Evolutionary conservation across 73 alveolate species (phyloP), one percentile per base, ranked within the genome.

Genomic region (Paramecium sonneborni): DNA sequence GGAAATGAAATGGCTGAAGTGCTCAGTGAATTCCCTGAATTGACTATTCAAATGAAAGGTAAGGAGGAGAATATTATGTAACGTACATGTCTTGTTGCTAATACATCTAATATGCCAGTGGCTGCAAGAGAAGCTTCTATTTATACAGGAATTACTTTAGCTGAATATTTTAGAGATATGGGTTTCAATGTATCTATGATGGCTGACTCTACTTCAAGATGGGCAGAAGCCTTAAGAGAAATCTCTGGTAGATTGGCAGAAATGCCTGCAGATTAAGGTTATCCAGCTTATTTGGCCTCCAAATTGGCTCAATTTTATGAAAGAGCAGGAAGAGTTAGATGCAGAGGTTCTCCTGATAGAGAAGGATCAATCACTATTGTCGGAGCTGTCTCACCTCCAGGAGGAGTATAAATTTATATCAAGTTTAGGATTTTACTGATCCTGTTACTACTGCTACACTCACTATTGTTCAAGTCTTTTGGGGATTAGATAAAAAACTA

Each of bases 221-320:
- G 99, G 99, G 99, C 99, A 26, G 99, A 98, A 93, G 99, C 99
- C 62, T 92, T 98, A 92, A 97, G 99, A 96, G 99, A 98, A 95
- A 98, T 98, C 95, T 98, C 99, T 15, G 99, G 99, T 48, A 97
- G 99, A 76, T 95, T 98, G 86, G 99, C 99, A 20, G 99, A 98
- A 95, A 98, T 98, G 99, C 99, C 99, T 34, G 99, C 99, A 52
- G 99, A 97, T 95, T 93, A 97, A 21, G 99, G 99, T 88, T 98
- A 96, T 95, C 99, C 99, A 7, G 99, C 99, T 41, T 97, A 98
- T 94, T 94, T 98, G 23, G 99, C 99, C 28, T 94, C 98, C 30
- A 98, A 95, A 91, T 79, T 95, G 92, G 99, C 99, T 52, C 96
- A 98, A 92, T 98, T 98, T 95, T 98, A 98, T 94, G 99, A 98